Evolutionary conservation across 352 stramenopile genomes (phyloP), one percentile per base, ranked within the genome.

Genomic region (Aphanomyces stellatus): DNA sequence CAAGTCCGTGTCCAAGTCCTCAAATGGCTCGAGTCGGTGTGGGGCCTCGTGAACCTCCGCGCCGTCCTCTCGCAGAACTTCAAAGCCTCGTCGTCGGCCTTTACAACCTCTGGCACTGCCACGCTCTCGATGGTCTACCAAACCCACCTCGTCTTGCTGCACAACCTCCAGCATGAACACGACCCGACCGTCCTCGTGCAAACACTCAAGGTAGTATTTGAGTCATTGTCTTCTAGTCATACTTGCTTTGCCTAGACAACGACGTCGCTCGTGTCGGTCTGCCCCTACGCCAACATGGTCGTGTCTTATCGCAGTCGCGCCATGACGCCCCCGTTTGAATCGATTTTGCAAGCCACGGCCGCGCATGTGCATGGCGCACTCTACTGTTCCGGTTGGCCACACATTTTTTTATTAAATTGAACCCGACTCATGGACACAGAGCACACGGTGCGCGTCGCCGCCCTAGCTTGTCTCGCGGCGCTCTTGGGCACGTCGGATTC

Each of bases 61-160:
- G 30, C 74, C 74, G 4, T 33, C 10, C 60, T 67, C 2, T 41
- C 60, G 11, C 46, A 43, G n/a, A 51, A 49, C 25, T 35, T 57
- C 11, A 59, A 56, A 30, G 4, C 22, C 22, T 77, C 86, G 13
- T 80, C 84, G 1, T 86, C 77, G 42, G 85, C 86, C 33, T 93
- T 95, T 69, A 81, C 86, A n/a, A 92, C 81, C 7, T 90, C 90
- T 79, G 83, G 84, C 15, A 90, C 90, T 53, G 79, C 84, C 0
- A 85, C 91, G 19, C 90, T 85, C 41, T 65, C 88, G 34, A 93
- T 95, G 86, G 41, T 93, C 22, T 90, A 90, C 55, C 86, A 93
- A 72, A 79, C 91, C 5, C 84, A 93, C 63, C 72, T 92, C 28
- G 88, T 85, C 2, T 69, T 95, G 34, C 82, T 92, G 61, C 90